Percentiles rank a stretch among this genome's conserved stretches.
phyloP scores from a whole-genome alignment of 495 filamentous ascomycete genomes.

The Penicillium flavigenum region DNA sequence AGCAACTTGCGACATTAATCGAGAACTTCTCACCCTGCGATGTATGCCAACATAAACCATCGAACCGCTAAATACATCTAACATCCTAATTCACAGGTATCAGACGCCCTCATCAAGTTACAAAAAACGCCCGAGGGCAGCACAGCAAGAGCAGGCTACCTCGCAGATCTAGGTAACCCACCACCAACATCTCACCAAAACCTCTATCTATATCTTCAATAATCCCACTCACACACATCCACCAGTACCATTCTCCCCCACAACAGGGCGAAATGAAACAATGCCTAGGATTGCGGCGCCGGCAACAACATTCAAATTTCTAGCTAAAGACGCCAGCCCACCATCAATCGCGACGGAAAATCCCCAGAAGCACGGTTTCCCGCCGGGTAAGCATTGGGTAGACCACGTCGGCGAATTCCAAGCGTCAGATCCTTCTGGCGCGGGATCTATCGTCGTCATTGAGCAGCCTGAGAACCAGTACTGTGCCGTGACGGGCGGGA shows the following conservation, averaged over 20 bases:
- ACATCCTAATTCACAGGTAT: conserved; percentile 43
- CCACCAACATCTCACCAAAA: background rate
- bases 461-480: conserved; percentile 58
- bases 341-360: conserved; percentile 28
- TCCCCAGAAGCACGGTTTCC: conserved; percentile 35
- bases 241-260: conserved; percentile 37
- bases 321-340: conserved; percentile 43
- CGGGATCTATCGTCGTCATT: conserved; percentile 56
- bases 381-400: conserved; percentile 55
- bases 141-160: conserved; percentile 51
- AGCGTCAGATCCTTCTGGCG: conserved; percentile 30
- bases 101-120: conserved; percentile 62
- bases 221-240: conserved; percentile 3
- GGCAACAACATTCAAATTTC: conserved; percentile 63
- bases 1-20: conserved; percentile 35
- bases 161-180: conserved; percentile 57
- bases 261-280: conserved; percentile 31
- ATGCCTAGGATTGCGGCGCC: conserved; percentile 52
- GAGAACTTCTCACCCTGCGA: conserved; percentile 51
- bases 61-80: background rate
- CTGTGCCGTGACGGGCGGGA: conserved; percentile 65
- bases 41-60: conserved; percentile 28
- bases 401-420: conserved; percentile 45
- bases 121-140: conserved; percentile 45
- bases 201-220: background rate